Percentiles rank a stretch among this genome's conserved stretches.
Evolutionary conservation across 345 rosid genomes (phyloP).

Genomic region (Eutrema japonicum): DNA sequence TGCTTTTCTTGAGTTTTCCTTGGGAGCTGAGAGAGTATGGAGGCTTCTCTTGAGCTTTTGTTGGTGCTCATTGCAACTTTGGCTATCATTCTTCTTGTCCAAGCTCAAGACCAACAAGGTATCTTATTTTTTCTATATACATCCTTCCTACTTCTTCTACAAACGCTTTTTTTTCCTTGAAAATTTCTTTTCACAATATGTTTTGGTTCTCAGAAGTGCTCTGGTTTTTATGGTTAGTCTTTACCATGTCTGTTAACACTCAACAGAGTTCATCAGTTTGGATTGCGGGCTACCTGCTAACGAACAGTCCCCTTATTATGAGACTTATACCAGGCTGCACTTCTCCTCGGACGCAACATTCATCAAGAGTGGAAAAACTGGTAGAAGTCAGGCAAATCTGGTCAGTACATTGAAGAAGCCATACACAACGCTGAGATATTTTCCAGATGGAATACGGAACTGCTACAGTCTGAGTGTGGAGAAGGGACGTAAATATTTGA

Average conservation of each 20-base stretch:
- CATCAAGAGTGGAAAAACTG: slow-evolving; percentile 34
- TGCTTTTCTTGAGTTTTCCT: not conserved
- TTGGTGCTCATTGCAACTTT: not conserved
- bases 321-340: not conserved
- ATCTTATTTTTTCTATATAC: not conserved
- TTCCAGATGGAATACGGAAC: slow-evolving; percentile 48
- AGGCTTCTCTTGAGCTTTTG: not conserved
- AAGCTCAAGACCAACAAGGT: slow-evolving; percentile 42
- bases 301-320: slow-evolving; percentile 15
- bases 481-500: slow-evolving; percentile 29
- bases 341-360: slow-evolving; percentile 36
- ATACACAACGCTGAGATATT: slow-evolving; percentile 28
- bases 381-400: not conserved
- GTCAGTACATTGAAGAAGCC: not conserved
- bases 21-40: not conserved
- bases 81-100: slow-evolving; percentile 16
- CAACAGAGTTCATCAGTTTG: slow-evolving; percentile 47
- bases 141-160: not conserved
- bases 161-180: too few relatives aligned
- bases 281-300: slow-evolving; percentile 45
- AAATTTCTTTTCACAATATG: too few relatives aligned
- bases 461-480: slow-evolving; percentile 46
- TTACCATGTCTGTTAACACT: not conserved
- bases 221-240: not conserved
- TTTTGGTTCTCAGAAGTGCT: not conserved